Percentiles rank a stretch among this genome's conserved stretches.
Conservation (phyloP, 257 asterid genomes). For the Thymus quinquecostatus region DNA sequence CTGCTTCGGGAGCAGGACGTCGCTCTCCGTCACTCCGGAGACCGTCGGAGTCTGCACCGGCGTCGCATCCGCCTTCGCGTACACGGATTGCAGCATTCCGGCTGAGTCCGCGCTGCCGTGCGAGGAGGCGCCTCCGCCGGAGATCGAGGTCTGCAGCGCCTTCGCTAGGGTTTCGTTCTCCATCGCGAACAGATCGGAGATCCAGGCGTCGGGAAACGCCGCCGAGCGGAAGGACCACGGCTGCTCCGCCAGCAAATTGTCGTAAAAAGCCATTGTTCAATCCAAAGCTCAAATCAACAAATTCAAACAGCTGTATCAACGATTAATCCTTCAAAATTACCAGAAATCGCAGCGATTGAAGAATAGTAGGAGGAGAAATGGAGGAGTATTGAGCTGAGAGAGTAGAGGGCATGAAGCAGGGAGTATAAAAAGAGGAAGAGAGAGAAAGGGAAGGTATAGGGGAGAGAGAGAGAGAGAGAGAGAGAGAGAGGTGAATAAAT, state of each 20-base stretch:
- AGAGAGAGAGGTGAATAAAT: constrained; percentile 32
- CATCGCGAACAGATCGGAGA: constrained; percentile 44
- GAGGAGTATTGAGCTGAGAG: not conserved
- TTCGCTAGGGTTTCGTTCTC: constrained; percentile 58
- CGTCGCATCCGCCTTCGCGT: constrained; percentile 35
- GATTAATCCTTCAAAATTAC: not conserved
- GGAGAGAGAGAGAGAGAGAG: not conserved
- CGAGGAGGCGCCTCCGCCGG: constrained; percentile 22
- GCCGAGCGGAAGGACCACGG: constrained; percentile 56
- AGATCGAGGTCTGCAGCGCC: constrained; percentile 54
- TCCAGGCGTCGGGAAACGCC: constrained; percentile 58
- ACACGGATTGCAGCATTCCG: constrained; percentile 36
- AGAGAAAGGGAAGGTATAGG: constrained; percentile 3
- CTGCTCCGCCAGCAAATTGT: constrained; percentile 53
- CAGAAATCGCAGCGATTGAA: not conserved
- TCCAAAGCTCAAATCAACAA: not conserved
- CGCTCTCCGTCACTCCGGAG: constrained; percentile 69
- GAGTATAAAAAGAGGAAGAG: constrained; percentile 11
- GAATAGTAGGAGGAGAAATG: not conserved
- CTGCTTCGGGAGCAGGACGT: constrained; percentile 38
- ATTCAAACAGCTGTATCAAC: not conserved
- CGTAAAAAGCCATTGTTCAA: constrained; percentile 50
- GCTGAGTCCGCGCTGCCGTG: constrained; percentile 24
- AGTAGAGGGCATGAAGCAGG: not conserved
- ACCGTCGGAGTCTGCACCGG: constrained; percentile 49